Base-by-base conservation (phyloP, 2,329 filamentous ascomycete genomes). In the Botrytis paeoniae region DNA sequence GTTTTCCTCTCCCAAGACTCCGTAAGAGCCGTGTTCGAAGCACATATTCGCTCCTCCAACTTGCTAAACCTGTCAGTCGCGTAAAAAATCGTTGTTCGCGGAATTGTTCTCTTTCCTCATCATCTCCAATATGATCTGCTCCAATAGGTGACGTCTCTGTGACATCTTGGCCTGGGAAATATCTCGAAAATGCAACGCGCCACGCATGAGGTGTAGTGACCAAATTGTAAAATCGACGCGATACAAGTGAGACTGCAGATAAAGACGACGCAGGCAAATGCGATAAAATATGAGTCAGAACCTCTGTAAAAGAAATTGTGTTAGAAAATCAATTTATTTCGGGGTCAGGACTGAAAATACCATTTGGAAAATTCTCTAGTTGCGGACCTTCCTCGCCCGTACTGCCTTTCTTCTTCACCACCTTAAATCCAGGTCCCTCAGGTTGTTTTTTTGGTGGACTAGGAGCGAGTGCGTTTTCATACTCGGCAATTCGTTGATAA, bases 21-120 rank as follows among this genome's bases (percentile, higher is more conserved):
- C 94, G 89, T 70, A 98, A 84, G 69, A 98, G 87, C 64, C 93
- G 89, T 2, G 94, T 98, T 64, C 96, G 89, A 73, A 97, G 84
- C 65, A 98, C 92, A 79, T 98, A 99, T 82, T 99, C 96, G 82
- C 93, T 98, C 77, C 95, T 89, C 95, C 96, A 98, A 14, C 95
- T 96, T n/a, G 94, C 92, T 75, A 95, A 84, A 5, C 90, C 87
- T 16, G 93, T 97, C 71, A 99, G 86, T 61, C 95, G 90, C 25
- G 93, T 89, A 79, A 98, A 99, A 76, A 89, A 88, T 62, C 94
- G 92, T 77, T 89, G 88, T 79, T 96, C 92, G 41, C 89, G 88
- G 62, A 94, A 84, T 71, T 81, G 82, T 78, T 89, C 89, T 71
- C 83, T 82, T 63, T 82, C 81, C 51, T 88, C 83, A 35, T 85